Evolutionary conservation across 345 rosid genomes (phyloP).

Genomic region (Lagerstroemia speciosa): DNA sequence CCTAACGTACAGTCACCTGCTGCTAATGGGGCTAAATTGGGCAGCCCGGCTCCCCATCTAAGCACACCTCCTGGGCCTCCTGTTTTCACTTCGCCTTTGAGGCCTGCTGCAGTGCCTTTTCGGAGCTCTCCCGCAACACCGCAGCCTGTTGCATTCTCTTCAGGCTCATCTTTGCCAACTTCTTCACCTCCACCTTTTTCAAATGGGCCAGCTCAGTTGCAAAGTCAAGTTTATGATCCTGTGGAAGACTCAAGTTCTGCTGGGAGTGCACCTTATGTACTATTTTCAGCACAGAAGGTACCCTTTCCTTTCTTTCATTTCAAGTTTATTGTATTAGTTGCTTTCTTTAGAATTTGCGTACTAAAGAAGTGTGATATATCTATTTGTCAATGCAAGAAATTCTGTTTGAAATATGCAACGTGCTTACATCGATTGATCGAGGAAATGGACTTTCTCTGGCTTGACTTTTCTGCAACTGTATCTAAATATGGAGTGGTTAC

Average conservation of each 20-base stretch:
- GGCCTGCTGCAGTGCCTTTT: conserved; percentile 94
- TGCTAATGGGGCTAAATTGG: conserved; percentile 53
- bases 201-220: conserved; percentile 53
- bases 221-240: conserved; percentile 41
- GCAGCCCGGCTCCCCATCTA: conserved; percentile 59
- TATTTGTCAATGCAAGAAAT: not conserved
- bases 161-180: conserved; percentile 64
- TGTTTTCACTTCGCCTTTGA: conserved; percentile 72
- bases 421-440: not conserved
- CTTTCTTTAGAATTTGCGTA: not conserved
- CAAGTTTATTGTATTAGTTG: not conserved
- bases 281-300: conserved; percentile 86
- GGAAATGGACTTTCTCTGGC: not conserved
- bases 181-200: conserved; percentile 72
- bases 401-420: not conserved
- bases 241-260: conserved; percentile 35
- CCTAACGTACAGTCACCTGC: conserved; percentile 48
- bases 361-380: not conserved
- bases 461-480: not conserved
- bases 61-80: conserved; percentile 98
- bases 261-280: conserved; percentile 49
- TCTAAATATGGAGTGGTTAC: not conserved
- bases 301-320: conserved; percentile 3
- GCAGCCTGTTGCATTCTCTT: conserved; percentile 78
- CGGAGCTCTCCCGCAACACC: conserved; percentile 86